Base-by-base conservation (phyloP, 2,329 filamentous ascomycete species). In the Colletotrichum sp. region DNA sequence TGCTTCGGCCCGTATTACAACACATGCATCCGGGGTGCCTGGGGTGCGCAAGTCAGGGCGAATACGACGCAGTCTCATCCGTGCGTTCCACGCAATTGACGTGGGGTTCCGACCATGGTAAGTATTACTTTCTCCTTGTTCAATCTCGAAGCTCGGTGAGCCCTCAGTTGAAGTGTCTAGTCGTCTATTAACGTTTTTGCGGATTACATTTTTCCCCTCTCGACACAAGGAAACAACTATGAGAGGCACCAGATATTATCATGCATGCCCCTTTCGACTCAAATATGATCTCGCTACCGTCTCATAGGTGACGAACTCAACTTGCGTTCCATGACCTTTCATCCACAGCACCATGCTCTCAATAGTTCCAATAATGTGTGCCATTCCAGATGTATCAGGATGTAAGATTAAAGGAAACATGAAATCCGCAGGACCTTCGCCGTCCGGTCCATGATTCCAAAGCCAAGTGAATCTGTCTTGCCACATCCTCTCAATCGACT, bases 401-500 rank as follows among this genome's bases (percentile, higher is more conserved):
- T 92, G 90, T 78, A 92, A 81, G 5, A 91, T 81, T 34, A 92
- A 79, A 13, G 88, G 87, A 68, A 91, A 91, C 1, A 91, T 82
- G 39, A 86, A 83, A 28, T 84, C 80, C 80, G 80, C 67, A 75
- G 81, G 67, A 6, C 81, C 80, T 32, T 81, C 79, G 2, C 79
- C 79, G 76, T 84, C 81, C 3, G 70, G 30, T 10, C 75, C 83
- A 36, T 87, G 85, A 66, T 87, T 84, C 72, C 85, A 85, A n/a
- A 92, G 83, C 86, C 87, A 93, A 76, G 89, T 85, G 78, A 92
- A 91, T 15, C 89, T 86, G 78, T 92, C 90, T 78, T 86, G 88
- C 91, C 91, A 93, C 84, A 92, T 89, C 75, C 88, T 85, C 84
- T 93, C 91, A 32, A 93, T 87, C 3, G 89, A 85, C 12, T 87